phyloP scores from a whole-genome alignment of 208 protist genomes.

The Trypanosoma platydactyli region DNA sequence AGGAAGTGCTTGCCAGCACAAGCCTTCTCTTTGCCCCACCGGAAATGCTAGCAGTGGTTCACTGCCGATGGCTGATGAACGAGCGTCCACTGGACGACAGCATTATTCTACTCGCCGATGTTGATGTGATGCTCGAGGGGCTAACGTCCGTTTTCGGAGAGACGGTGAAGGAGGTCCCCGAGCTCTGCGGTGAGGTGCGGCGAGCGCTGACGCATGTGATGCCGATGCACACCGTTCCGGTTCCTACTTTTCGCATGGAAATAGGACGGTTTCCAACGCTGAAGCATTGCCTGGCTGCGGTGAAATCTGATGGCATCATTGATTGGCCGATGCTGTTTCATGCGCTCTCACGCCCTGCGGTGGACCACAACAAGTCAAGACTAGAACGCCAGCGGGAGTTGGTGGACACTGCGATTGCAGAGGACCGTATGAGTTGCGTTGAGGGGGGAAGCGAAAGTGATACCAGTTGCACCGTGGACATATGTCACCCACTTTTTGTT shows the following conservation, averaged over 20 bases:
- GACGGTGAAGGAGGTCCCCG: conserved; percentile 8
- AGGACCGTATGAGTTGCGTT: neutral
- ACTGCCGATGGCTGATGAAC: conserved; percentile 32
- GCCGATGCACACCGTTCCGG: conserved; percentile 31
- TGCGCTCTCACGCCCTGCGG: neutral
- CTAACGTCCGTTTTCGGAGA: conserved; percentile 15
- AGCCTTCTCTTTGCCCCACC: conserved; percentile 30
- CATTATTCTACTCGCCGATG: conserved; percentile 34
- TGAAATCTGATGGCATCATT: conserved; percentile 30
- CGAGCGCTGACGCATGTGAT: conserved; percentile 17
- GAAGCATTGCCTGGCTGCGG: conserved; percentile 9
- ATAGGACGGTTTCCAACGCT: conserved; percentile 20
- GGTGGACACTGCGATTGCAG: conserved; percentile 13
- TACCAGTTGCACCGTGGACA: conserved; percentile 17
- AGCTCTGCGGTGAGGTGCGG: conserved; percentile 10
- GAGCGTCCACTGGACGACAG: conserved; percentile 29
- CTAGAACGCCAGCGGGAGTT: conserved; percentile 10
- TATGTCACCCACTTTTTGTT: conserved; percentile 28
- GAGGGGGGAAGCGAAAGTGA: neutral
- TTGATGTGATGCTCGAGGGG: conserved; percentile 31
- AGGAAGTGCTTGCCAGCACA: conserved; percentile 25
- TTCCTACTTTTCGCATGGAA: conserved; percentile 19
- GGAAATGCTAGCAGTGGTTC: conserved; percentile 27
- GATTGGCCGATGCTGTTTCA: conserved; percentile 5
- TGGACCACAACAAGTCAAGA: neutral